phyloP scores from a whole-genome alignment of 768 basidiomycete genomes.

The Lenzites betulinus region DNA sequence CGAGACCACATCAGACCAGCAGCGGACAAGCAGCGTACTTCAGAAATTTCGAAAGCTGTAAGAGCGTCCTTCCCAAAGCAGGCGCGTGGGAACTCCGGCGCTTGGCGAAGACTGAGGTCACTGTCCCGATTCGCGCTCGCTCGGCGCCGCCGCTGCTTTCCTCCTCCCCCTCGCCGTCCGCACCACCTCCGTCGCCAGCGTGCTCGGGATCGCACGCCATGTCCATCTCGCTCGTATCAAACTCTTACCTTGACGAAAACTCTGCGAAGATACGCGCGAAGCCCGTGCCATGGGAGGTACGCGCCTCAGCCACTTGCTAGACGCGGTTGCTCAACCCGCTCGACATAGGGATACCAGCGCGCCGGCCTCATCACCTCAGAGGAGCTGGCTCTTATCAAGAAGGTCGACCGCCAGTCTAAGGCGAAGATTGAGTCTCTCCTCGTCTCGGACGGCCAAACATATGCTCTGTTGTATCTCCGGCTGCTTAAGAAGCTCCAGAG shows the following conservation, averaged over 20 bases:
- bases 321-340: slow-evolving; percentile 25
- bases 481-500: slow-evolving; percentile 85
- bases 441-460: slow-evolving; percentile 78
- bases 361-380: slow-evolving; percentile 87
- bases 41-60: slow-evolving; percentile 19
- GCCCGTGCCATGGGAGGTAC: slow-evolving; percentile 95
- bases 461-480: slow-evolving; percentile 86
- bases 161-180: not conserved
- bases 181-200: not conserved
- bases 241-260: slow-evolving; percentile 82
- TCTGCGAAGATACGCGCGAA: slow-evolving; percentile 88
- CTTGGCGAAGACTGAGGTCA: slow-evolving; percentile 19
- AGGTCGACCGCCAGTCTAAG: slow-evolving; percentile 79
- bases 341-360: slow-evolving; percentile 85
- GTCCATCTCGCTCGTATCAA: slow-evolving; percentile 79
- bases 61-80: slow-evolving; percentile 2
- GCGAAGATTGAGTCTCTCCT: slow-evolving; percentile 75
- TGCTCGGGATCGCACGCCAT: slow-evolving; percentile 39
- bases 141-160: slow-evolving; percentile 2
- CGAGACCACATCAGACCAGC: slow-evolving; percentile 24
- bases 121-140: slow-evolving; percentile 7
- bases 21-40: slow-evolving; percentile 13
- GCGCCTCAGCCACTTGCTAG: slow-evolving; percentile 18
- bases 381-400: slow-evolving; percentile 87
- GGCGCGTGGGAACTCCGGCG: slow-evolving; percentile 12